A percentile compares a stretch with the other conserved stretches of the same genome.
phyloP scores from a whole-genome alignment of 768 basidiomycete species.

The Pleurotus giganteus region DNA sequence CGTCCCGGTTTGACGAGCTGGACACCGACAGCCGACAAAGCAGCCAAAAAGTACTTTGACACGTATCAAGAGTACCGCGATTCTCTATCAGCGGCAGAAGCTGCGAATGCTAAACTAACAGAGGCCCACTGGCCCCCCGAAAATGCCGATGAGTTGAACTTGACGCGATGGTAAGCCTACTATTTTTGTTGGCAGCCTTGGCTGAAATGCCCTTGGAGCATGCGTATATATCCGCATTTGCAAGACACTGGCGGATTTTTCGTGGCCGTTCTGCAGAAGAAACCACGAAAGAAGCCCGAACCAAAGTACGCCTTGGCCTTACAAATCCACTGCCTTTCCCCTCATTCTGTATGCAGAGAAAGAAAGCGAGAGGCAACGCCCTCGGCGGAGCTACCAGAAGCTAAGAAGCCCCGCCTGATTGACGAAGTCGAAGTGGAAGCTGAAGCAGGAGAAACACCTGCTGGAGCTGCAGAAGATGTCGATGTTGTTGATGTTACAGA shows the following conservation, averaged over 20 bases:
- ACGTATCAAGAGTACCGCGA: constrained; percentile 60
- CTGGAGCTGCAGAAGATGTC: neutral
- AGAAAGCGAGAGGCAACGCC: constrained; percentile 55
- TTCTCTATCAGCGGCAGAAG: constrained; percentile 45
- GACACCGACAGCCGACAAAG: constrained; percentile 68
- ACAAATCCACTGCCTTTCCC: neutral
- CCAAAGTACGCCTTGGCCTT: neutral
- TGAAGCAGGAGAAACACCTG: neutral
- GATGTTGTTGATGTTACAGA: neutral
- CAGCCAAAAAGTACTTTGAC: constrained; percentile 46
- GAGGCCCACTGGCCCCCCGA: constrained; percentile 80
- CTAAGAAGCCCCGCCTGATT: constrained; percentile 48
- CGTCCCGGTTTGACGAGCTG: constrained; percentile 76
- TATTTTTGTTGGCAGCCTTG: neutral
- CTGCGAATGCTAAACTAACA: constrained; percentile 58
- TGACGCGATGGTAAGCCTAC: constrained; percentile 68
- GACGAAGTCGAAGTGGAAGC: constrained; percentile 16
- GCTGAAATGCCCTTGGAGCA: constrained; percentile 37
- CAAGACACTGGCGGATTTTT: constrained; percentile 99
- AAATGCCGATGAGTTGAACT: constrained; percentile 55
- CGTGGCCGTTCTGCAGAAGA: constrained; percentile 81
- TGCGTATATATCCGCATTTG: constrained; percentile 91
- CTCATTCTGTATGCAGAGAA: constrained; percentile 19
- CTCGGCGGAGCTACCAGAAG: constrained; percentile 36
- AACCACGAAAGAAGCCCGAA: constrained; percentile 8